Conservation (phyloP, 2,329 filamentous ascomycete species). For the Emergomyces pasteurianus region DNA sequence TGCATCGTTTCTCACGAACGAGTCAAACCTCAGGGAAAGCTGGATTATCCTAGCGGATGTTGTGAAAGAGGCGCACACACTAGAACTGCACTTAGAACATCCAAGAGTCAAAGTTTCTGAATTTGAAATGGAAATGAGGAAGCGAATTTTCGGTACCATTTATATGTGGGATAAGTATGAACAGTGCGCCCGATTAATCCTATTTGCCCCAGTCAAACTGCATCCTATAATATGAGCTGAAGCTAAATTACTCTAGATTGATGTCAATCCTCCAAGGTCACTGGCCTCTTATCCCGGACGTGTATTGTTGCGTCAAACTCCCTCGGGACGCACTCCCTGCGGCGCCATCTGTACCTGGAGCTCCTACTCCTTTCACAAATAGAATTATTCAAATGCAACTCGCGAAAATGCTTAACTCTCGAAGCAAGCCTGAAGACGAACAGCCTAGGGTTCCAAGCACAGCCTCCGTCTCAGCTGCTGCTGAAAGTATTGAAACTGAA, state of each 20-base stretch:
- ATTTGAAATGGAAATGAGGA: constrained; percentile 3
- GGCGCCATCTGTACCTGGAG: neutral
- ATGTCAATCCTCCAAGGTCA: neutral
- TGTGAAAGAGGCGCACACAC: neutral
- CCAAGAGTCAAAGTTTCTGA: neutral
- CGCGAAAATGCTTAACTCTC: neutral
- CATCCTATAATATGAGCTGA: neutral
- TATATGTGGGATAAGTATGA: constrained; percentile 3
- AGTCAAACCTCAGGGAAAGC: neutral
- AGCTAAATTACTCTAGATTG: neutral
- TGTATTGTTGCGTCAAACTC: neutral
- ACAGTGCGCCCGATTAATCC: neutral
- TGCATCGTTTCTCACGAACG: neutral
- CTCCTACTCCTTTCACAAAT: neutral
- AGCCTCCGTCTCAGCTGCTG: neutral
- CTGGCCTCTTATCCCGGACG: neutral
- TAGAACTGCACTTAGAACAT: constrained; percentile 1
- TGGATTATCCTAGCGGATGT: neutral
- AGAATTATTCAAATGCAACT: constrained; percentile 2
- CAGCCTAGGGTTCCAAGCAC: neutral
- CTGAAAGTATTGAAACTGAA: neutral
- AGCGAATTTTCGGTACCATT: neutral
- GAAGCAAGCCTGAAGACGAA: neutral
- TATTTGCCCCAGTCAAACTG: neutral
- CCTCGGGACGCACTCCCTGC: neutral